phyloP scores from a whole-genome alignment of 106 monocot species.

The Dendrobium chrysotoxum region DNA sequence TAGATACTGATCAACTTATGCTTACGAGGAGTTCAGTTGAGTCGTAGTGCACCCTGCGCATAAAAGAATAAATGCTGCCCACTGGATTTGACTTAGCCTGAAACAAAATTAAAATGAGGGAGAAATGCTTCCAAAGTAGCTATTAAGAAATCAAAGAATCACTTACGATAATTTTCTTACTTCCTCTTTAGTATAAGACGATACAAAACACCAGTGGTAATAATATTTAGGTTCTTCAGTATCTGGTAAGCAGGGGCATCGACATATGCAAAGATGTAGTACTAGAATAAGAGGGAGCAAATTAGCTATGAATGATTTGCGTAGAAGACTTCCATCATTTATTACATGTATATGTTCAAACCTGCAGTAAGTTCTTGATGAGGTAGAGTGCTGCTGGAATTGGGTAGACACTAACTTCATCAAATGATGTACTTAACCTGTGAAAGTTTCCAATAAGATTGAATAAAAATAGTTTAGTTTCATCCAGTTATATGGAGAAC shows the following conservation, averaged over 20 bases:
- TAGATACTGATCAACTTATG: neutral
- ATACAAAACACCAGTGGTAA: constrained; percentile 92
- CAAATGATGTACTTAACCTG: constrained; percentile 71
- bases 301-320: constrained; percentile 5
- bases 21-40: constrained; percentile 86
- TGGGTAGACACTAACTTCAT: constrained; percentile 91
- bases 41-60: constrained; percentile 90
- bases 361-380: constrained; percentile 89
- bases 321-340: neutral
- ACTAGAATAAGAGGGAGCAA: constrained; percentile 36
- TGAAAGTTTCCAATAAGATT: constrained; percentile 10
- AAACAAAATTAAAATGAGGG: neutral
- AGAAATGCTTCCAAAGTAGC: neutral
- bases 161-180: constrained; percentile 33
- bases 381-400: constrained; percentile 91
- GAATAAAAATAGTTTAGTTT: neutral
- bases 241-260: constrained; percentile 99
- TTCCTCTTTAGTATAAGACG: constrained; percentile 86
- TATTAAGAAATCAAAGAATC: neutral
- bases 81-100: constrained; percentile 87
- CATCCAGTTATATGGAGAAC: neutral
- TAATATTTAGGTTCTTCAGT: constrained; percentile 97
- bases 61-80: constrained; percentile 89
- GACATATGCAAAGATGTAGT: constrained; percentile 96
- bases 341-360: constrained; percentile 12